A percentile compares a stretch with the other conserved stretches of the same genome.
These are phyloP conservation scores for Pseudonitzschia multiseries DNA, from an alignment of 108 stramenopile genomes.

Conservation along the genomic window DNA sequence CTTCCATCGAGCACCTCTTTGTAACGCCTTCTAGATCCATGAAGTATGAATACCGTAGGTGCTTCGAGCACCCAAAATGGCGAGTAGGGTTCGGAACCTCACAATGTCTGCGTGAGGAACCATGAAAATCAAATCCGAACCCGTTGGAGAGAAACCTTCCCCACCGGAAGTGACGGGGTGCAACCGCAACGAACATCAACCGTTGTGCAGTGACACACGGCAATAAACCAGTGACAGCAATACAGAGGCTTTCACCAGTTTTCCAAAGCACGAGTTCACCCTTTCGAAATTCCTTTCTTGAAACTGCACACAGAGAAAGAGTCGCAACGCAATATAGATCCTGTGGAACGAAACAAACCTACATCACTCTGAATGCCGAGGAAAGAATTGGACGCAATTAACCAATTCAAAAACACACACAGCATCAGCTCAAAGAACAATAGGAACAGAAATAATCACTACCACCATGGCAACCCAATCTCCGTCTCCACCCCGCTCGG, in stretches of 20 bases:
- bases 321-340: background rate
- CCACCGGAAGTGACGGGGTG: background rate
- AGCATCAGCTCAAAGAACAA: too few relatives aligned
- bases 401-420: too few relatives aligned
- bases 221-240: background rate
- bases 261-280: background rate
- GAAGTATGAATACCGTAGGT: background rate
- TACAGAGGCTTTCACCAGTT: background rate
- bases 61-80: background rate
- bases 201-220: background rate
- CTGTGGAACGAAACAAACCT: too few relatives aligned
- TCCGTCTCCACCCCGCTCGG: too few relatives aligned
- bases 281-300: background rate
- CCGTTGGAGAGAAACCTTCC: background rate
- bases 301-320: background rate
- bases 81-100: background rate
- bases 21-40: background rate
- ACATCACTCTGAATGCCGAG: too few relatives aligned
- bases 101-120: background rate
- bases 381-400: too few relatives aligned
- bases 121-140: background rate
- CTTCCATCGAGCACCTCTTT: background rate
- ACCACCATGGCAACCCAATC: too few relatives aligned
- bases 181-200: background rate
- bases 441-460: too few relatives aligned